Base-by-base conservation (phyloP, 2,329 filamentous ascomycete genomes). In the Chlorencoelia australis region DNA sequence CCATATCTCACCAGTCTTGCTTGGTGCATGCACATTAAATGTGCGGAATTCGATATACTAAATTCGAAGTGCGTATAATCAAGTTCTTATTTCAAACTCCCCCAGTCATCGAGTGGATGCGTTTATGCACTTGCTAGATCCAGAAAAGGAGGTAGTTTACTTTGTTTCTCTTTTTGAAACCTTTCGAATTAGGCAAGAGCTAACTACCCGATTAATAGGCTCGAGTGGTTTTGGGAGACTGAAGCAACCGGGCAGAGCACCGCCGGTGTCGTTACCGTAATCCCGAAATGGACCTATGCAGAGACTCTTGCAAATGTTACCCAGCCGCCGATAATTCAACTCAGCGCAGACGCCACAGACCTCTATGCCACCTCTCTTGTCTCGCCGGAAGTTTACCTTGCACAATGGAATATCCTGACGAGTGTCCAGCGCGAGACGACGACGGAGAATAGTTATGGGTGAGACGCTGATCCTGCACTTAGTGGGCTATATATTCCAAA, bases 11-110 rank as follows among this genome's bases (percentile, higher is more conserved):
- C 37, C 22, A 41, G 32, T 32, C 32, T 47, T 3, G 45, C 43
- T 10, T 47, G 39, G 37, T 47, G 45, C 18, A 43, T 47, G 32
- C 30, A 43, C 17, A 42, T 17, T 8, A 41, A 44, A 18, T 47
- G 45, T 24, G 34, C 43, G 10, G 31, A 41, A 30, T 41, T 19
- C 13, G 25, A 43, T 24, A 33, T 43, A 5, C 30, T 38, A 11
- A 30, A 34, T 30, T 43, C 40, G 25, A 42, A 43, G n/a, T n/a
- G n/a, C n/a, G n/a, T n/a, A n/a, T n/a, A n/a, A n/a, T n/a, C n/a
- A n/a, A n/a, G n/a, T n/a, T n/a, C n/a, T n/a, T n/a, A n/a, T n/a
- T n/a, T n/a, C n/a, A n/a, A n/a, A n/a, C n/a, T n/a, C n/a, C n/a
- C n/a, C n/a, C n/a, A n/a, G n/a, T n/a, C n/a, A n/a, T n/a, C n/a